Conservation (phyloP, 495 filamentous ascomycete genomes). For the Aspergillus bridgeri region DNA sequence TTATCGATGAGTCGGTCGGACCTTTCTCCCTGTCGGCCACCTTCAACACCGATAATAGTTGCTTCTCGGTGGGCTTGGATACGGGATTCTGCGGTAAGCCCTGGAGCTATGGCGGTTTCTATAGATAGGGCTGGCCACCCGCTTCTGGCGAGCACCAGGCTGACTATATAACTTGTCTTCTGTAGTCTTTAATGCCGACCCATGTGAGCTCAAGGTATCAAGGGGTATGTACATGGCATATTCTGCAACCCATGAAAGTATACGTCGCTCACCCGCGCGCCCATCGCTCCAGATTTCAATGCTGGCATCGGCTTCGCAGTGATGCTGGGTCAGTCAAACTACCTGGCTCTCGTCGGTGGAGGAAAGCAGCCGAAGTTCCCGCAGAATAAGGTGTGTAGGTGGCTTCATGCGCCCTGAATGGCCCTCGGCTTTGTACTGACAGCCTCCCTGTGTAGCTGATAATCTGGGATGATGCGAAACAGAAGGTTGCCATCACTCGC, state of each 20-base stretch:
- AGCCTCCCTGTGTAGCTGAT: slow-evolving; percentile 53
- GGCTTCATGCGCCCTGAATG: background rate
- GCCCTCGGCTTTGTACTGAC: background rate
- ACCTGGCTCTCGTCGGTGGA: slow-evolving; percentile 85
- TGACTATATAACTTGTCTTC: slow-evolving; percentile 10
- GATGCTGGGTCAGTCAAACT: slow-evolving; percentile 87
- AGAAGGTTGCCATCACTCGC: slow-evolving; percentile 68
- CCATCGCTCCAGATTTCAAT: slow-evolving; percentile 64
- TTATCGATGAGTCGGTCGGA: slow-evolving; percentile 71
- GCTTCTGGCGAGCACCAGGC: slow-evolving; percentile 9
- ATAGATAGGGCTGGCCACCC: slow-evolving; percentile 2
- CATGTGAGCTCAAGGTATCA: slow-evolving; percentile 69
- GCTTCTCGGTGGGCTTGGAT: slow-evolving; percentile 86
- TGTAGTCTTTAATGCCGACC: slow-evolving; percentile 72
- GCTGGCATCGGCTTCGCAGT: slow-evolving; percentile 78
- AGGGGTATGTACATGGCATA: slow-evolving; percentile 45
- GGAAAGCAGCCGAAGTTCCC: slow-evolving; percentile 83
- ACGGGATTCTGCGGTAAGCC: slow-evolving; percentile 79
- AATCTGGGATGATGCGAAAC: slow-evolving; percentile 87
- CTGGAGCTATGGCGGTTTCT: slow-evolving; percentile 6
- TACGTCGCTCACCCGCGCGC: background rate
- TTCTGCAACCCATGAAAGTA: background rate
- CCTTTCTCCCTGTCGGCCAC: slow-evolving; percentile 77
- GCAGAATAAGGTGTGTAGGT: slow-evolving; percentile 70
- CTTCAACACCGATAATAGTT: slow-evolving; percentile 84